These are phyloP conservation scores for Verticillium nubilum DNA, from an alignment of 2,329 filamentous ascomycete species.

Conservation along the genomic window DNA sequence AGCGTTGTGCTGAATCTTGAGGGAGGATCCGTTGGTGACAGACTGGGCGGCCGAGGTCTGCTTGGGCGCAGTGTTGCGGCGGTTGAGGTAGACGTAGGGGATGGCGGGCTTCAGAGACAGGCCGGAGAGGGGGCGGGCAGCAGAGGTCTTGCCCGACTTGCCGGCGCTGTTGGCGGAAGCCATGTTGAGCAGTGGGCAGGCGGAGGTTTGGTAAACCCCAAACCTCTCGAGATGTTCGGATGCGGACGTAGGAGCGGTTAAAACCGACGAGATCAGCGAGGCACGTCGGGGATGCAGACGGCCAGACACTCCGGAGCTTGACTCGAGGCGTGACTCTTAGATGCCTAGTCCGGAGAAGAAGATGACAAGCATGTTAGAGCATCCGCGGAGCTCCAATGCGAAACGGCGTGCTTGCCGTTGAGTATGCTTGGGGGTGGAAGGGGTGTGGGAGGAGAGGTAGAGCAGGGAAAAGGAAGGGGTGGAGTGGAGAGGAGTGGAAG, in stretches of 20 bases:
- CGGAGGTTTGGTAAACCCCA: constrained; percentile 1
- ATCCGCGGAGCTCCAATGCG: background rate
- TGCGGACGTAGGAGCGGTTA: background rate
- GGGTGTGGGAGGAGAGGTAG: background rate
- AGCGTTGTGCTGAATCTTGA: constrained; percentile 11
- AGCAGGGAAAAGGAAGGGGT: constrained; percentile 1
- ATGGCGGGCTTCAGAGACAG: constrained; percentile 12
- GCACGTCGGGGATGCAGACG: background rate
- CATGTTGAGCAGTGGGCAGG: constrained; percentile 7
- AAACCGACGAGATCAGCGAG: background rate
- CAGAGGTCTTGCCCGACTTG: constrained; percentile 20
- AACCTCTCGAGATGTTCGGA: background rate
- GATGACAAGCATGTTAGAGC: background rate
- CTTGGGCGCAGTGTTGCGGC: constrained; percentile 21
- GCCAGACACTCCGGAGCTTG: background rate
- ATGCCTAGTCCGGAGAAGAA: background rate
- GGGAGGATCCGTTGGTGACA: constrained; percentile 14
- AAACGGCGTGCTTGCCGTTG: background rate
- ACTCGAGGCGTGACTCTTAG: background rate
- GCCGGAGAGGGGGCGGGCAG: constrained; percentile 33
- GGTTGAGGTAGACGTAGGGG: constrained; percentile 1
- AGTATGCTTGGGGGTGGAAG: background rate
- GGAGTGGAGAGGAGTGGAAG: background rate
- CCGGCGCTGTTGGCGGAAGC: constrained; percentile 10
- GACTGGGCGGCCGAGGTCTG: constrained; percentile 22